Evolutionary conservation across 2,329 filamentous ascomycete species (phyloP).

Genomic region (Botryotinia globosa): DNA sequence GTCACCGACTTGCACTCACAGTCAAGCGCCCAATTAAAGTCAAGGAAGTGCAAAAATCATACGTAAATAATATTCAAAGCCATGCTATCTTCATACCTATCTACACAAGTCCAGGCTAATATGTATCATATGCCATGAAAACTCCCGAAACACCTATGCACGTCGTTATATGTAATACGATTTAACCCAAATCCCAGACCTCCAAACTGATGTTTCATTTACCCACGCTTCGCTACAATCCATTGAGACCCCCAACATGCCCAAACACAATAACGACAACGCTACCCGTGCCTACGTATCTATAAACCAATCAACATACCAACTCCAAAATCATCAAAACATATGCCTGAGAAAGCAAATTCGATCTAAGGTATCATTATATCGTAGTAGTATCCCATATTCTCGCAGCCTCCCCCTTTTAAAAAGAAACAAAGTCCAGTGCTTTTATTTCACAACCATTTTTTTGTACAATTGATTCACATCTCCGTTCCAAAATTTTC

Average conservation of each 20-base stretch:
- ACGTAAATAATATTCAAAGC: background rate
- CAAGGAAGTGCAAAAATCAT: background rate
- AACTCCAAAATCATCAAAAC: background rate
- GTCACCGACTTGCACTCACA: background rate
- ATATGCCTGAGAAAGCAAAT: background rate
- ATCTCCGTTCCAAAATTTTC: background rate
- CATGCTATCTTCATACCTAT: background rate
- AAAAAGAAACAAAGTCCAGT: background rate
- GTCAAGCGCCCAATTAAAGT: background rate
- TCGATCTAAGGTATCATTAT: slow-evolving; percentile 8
- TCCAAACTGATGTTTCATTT: background rate
- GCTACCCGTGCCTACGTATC: background rate
- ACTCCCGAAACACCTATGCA: background rate
- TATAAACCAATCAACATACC: background rate
- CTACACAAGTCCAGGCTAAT: background rate
- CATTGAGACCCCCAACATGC: background rate
- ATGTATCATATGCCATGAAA: background rate
- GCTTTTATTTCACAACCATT: background rate
- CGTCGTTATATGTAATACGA: background rate
- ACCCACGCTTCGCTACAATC: background rate
- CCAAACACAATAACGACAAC: background rate
- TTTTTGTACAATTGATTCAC: slow-evolving; percentile 9
- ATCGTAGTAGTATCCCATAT: slow-evolving; percentile 1
- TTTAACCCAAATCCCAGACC: background rate
- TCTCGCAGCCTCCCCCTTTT: background rate